Conservation (phyloP, 1,139 yeast species). For the Yarrowia galli region DNA sequence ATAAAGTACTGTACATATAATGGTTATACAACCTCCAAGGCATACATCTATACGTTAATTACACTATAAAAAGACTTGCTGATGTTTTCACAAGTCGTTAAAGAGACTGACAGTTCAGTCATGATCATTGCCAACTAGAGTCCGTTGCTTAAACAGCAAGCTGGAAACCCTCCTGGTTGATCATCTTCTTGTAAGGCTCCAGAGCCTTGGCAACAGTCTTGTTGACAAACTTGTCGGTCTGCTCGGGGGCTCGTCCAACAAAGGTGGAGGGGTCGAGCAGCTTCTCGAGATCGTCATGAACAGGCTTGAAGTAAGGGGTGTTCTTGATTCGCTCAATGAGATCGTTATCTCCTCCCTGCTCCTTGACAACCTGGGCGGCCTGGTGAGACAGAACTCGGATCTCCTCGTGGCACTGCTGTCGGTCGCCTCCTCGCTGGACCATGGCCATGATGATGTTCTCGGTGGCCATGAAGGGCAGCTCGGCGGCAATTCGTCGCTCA, state of each 20-base stretch:
- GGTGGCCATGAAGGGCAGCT: slow-evolving; percentile 99
- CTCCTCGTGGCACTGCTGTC: slow-evolving; percentile 98
- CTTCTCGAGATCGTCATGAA: slow-evolving; percentile 79
- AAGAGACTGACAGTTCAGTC: background rate
- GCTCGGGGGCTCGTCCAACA: slow-evolving; percentile 98
- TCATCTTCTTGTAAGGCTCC: slow-evolving; percentile 65
- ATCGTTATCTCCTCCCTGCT: slow-evolving; percentile 98
- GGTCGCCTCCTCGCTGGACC: slow-evolving; percentile 97
- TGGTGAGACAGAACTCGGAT: slow-evolving; percentile 96
- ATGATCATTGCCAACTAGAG: no score
- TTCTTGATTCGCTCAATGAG: slow-evolving; percentile 85
- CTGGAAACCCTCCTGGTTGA: slow-evolving; percentile 71
- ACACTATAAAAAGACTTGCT: slow-evolving; percentile 17
- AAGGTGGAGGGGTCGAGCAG: slow-evolving; percentile 92
- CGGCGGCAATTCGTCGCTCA: slow-evolving; percentile 92
- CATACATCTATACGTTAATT: slow-evolving; percentile 30
- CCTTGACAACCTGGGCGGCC: slow-evolving; percentile 97
- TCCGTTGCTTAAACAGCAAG: slow-evolving; percentile 44
- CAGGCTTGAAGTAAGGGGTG: slow-evolving; percentile 86
- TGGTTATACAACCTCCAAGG: background rate
- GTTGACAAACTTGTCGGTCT: slow-evolving; percentile 89
- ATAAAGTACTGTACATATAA: background rate
- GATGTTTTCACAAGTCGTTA: background rate
- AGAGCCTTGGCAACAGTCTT: slow-evolving; percentile 86
- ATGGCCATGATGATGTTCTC: slow-evolving; percentile 99